These are phyloP conservation scores for Dovyalis caffra DNA, from an alignment of 345 rosid species.

Conservation along the genomic window DNA sequence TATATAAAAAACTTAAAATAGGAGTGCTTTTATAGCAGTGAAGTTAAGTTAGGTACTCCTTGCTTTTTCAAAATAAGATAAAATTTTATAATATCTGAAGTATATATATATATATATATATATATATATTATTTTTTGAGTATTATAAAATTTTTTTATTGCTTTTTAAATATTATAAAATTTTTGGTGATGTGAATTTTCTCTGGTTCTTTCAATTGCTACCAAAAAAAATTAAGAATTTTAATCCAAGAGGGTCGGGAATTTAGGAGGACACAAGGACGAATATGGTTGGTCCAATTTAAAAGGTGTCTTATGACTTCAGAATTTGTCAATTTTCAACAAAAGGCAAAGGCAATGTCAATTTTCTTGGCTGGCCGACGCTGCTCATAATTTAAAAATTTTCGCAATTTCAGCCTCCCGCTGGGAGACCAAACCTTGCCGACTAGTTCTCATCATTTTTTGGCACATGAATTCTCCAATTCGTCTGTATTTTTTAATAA, in stretches of 20 bases:
- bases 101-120: too few species aligned
- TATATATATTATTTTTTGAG: too few species aligned
- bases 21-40: neutral
- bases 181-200: neutral
- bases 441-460: neutral
- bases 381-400: neutral
- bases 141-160: too few species aligned
- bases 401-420: neutral
- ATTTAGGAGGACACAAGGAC: neutral
- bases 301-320: neutral
- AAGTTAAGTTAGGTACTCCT: neutral
- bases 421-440: neutral
- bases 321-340: neutral
- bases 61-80: neutral
- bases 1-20: neutral
- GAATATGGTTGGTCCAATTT: neutral
- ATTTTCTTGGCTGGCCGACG: slow-evolving; percentile 11
- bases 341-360: neutral
- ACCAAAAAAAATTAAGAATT: neutral
- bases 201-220: neutral
- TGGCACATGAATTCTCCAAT: neutral
- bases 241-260: neutral
- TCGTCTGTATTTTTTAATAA: neutral
- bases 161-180: too few species aligned
- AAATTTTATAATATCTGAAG: too few species aligned